Conservation (phyloP, 2,329 filamentous ascomycete species). For the Akanthomyces uredinophilus region DNA sequence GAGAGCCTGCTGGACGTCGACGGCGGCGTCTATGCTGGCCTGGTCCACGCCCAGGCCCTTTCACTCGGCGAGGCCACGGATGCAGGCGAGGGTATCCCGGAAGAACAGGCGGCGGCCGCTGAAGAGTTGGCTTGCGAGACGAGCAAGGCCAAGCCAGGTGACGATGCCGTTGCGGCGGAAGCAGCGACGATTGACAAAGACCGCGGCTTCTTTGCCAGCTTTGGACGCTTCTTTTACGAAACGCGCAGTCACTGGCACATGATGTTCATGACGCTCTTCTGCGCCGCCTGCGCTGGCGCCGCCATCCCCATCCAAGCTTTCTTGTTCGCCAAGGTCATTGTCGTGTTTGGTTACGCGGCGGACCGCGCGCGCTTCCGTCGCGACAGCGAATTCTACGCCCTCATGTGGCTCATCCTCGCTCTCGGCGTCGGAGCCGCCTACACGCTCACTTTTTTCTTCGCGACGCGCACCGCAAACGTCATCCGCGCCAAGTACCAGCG, state of each 20-base stretch:
- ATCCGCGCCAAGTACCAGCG: conserved; percentile 52
- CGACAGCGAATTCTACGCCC: conserved; percentile 55
- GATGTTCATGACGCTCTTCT: conserved; percentile 49
- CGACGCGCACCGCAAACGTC: conserved; percentile 42
- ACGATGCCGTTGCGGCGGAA: conserved; percentile 24
- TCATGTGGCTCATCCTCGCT: conserved; percentile 61
- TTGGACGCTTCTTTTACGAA: conserved; percentile 53
- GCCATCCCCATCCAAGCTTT: conserved; percentile 48
- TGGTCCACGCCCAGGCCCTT: conserved; percentile 61
- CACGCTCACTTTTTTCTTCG: conserved; percentile 33
- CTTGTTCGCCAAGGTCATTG: conserved; percentile 50
- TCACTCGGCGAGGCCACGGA: conserved; percentile 45
- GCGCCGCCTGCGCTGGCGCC: conserved; percentile 39
- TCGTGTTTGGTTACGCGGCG: conserved; percentile 39
- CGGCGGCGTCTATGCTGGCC: conserved; percentile 59
- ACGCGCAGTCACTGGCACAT: conserved; percentile 46
- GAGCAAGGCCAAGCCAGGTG: conserved; percentile 38
- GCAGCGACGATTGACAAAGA: conserved; percentile 28
- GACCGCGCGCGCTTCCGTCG: conserved; percentile 30
- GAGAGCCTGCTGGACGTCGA: conserved; percentile 59
- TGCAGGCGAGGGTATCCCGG: conserved; percentile 34
- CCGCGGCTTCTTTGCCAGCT: conserved; percentile 53
- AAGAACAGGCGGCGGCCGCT: conserved; percentile 42
- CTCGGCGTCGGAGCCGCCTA: conserved; percentile 48
- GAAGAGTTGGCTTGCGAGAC: conserved; percentile 37